Percentiles rank a stretch among this genome's conserved stretches.
phyloP scores from a whole-genome alignment of 495 filamentous ascomycete genomes.

The Halenospora varia region DNA sequence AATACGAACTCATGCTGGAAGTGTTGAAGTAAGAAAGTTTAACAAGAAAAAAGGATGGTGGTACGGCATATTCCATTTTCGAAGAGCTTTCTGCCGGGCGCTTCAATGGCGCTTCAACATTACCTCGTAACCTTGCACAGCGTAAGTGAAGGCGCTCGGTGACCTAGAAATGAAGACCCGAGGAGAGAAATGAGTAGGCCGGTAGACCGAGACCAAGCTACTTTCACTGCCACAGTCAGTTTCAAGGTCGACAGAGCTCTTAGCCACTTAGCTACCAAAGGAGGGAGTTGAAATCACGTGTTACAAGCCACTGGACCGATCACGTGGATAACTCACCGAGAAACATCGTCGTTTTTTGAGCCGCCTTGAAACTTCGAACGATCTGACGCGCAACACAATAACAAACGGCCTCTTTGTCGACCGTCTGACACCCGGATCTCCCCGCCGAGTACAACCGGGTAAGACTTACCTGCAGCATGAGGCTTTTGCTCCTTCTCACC shows the following conservation, averaged over 20 bases:
- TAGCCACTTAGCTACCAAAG: neutral
- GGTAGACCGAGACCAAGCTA: neutral
- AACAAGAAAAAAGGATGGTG: too few relatives aligned
- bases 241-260: neutral
- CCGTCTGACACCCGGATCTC: neutral
- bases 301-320: too few relatives aligned
- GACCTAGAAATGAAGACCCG: neutral
- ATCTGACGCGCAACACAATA: neutral
- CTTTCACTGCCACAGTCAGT: neutral
- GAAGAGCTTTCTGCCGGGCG: neutral
- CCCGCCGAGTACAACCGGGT: neutral
- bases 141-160: neutral
- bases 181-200: neutral
- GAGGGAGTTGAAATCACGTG: too few relatives aligned
- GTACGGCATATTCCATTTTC: neutral
- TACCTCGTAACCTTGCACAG: neutral
- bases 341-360: neutral
- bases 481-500: neutral
- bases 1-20: neutral
- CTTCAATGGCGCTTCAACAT: neutral
- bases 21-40: neutral
- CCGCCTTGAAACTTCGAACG: neutral
- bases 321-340: too few relatives aligned
- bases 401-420: neutral
- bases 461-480: neutral